Percentiles rank a stretch among this genome's conserved stretches.
phyloP scores from a whole-genome alignment of 805 yeast genomes.

The Schizosaccharomyces cryophilus region DNA sequence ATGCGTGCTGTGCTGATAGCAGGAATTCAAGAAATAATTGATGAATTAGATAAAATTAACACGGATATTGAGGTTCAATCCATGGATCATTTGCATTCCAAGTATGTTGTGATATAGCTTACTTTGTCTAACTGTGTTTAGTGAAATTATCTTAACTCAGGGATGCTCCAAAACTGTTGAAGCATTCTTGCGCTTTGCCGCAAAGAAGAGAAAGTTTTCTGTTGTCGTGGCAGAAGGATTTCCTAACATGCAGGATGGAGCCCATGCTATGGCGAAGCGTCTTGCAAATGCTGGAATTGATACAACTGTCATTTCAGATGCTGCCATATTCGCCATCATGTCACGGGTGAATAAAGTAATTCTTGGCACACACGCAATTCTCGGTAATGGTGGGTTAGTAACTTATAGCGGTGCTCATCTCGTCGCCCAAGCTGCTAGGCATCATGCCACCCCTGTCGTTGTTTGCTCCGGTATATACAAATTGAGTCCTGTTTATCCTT shows the following conservation, averaged over 20 bases:
- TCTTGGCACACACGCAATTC: slow-evolving; percentile 65
- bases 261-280: slow-evolving; percentile 57
- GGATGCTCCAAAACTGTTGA: slow-evolving; percentile 82
- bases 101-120: slow-evolving; percentile 22
- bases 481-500: slow-evolving; percentile 78
- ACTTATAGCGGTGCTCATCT: slow-evolving; percentile 76
- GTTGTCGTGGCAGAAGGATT: slow-evolving; percentile 71
- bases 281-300: slow-evolving; percentile 71
- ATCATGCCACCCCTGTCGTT: slow-evolving; percentile 85
- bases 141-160: slow-evolving; percentile 28
- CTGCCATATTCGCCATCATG: slow-evolving; percentile 86
- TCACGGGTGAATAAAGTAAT: slow-evolving; percentile 90
- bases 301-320: slow-evolving; percentile 75
- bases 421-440: slow-evolving; percentile 88
- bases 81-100: slow-evolving; percentile 80
- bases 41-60: slow-evolving; percentile 69
- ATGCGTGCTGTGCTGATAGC: slow-evolving; percentile 68
- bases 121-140: background rate
- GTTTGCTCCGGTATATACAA: slow-evolving; percentile 87
- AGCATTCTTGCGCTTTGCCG: slow-evolving; percentile 64
- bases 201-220: slow-evolving; percentile 71
- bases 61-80: slow-evolving; percentile 82
- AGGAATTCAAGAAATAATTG: slow-evolving; percentile 75
- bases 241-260: slow-evolving; percentile 61
- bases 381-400: slow-evolving; percentile 88